Conservation (phyloP, 352 stramenopile species). For the Phytophthora cryptogea region DNA sequence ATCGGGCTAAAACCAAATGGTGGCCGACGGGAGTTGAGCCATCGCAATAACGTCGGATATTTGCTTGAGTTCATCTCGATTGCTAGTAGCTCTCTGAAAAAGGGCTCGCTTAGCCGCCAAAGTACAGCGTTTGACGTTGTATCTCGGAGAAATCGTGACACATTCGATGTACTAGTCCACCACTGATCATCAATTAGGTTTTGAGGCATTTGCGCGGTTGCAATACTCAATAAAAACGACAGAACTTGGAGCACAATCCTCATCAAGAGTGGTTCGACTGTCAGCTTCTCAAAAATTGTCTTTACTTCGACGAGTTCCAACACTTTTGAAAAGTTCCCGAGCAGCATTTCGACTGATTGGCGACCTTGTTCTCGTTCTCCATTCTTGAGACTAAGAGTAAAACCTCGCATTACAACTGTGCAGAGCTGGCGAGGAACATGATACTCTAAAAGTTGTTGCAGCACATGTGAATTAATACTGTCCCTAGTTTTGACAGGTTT, state of each 20-base stretch:
- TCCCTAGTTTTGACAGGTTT: no score
- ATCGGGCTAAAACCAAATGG: slow-evolving; percentile 9
- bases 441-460: not conserved
- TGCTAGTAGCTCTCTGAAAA: slow-evolving; percentile 25
- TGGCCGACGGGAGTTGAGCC: slow-evolving; percentile 16
- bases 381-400: slow-evolving; percentile 9
- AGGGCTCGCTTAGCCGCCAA: slow-evolving; percentile 36
- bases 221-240: slow-evolving; percentile 1
- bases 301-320: slow-evolving; percentile 8
- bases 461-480: no score
- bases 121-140: slow-evolving; percentile 24
- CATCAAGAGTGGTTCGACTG: slow-evolving; percentile 4
- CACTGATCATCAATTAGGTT: not conserved
- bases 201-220: slow-evolving; percentile 11
- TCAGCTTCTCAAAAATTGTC: slow-evolving; percentile 10
- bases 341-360: slow-evolving; percentile 9
- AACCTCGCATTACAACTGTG: slow-evolving; percentile 2
- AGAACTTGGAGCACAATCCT: slow-evolving; percentile 15
- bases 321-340: slow-evolving; percentile 9
- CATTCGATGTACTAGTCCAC: not conserved
- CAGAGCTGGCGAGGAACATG: slow-evolving; percentile 15
- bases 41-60: slow-evolving; percentile 14
- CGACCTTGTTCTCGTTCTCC: slow-evolving; percentile 10
- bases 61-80: slow-evolving; percentile 19
- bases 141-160: slow-evolving; percentile 9